Evolutionary conservation across 2,329 filamentous ascomycete species (phyloP).

Genomic region (Geoglossum cookeanum): DNA sequence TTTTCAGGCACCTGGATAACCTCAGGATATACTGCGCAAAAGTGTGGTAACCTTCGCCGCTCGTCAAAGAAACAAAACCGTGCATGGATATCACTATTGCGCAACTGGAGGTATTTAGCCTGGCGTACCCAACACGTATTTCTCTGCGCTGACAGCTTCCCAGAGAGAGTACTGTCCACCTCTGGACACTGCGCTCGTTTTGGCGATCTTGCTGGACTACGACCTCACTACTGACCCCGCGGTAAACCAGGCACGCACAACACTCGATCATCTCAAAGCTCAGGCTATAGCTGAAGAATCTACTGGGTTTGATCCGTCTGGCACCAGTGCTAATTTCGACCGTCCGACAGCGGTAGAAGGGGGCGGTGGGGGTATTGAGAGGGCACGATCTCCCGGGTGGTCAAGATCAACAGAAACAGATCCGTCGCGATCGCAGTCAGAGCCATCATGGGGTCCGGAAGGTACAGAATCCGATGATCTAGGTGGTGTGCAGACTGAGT

Average conservation of each 20-base stretch:
- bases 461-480: constrained; percentile 5
- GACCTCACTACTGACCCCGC: constrained; percentile 36
- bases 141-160: neutral
- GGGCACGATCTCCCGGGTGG: constrained; percentile 11
- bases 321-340: constrained; percentile 32
- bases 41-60: neutral
- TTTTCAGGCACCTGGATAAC: too few species aligned
- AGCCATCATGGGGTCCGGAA: constrained; percentile 21
- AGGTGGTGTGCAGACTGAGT: constrained; percentile 8
- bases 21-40: too few species aligned
- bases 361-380: constrained; percentile 3
- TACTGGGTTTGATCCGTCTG: constrained; percentile 61
- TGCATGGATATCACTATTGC: neutral
- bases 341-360: neutral
- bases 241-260: constrained; percentile 34
- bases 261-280: constrained; percentile 45
- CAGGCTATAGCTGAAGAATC: constrained; percentile 48
- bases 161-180: constrained; percentile 46
- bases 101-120: neutral
- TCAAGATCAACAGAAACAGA: constrained; percentile 28
- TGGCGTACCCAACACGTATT: neutral
- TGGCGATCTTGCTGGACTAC: constrained; percentile 58
- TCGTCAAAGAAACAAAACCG: neutral
- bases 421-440: constrained; percentile 27
- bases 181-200: constrained; percentile 59